Evolutionary conservation across 2,329 filamentous ascomycete genomes (phyloP).

Genomic region (Phialemonium atrogriseum): DNA sequence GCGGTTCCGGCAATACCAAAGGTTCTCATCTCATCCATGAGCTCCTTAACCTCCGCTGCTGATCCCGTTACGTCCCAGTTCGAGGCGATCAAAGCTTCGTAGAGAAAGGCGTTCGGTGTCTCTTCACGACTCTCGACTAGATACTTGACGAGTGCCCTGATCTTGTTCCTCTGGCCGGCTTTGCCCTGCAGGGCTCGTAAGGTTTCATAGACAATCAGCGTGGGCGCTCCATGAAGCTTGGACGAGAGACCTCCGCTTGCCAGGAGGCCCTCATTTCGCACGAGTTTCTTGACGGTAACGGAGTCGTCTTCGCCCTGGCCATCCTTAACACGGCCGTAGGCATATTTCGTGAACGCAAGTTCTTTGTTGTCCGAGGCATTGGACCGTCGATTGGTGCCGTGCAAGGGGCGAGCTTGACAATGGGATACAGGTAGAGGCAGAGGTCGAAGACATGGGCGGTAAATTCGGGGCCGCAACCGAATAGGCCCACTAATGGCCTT

Average conservation of each 20-base stretch:
- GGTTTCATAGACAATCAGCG: conserved; percentile 36
- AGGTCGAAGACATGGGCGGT: too few species aligned
- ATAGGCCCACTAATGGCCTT: conserved; percentile 18
- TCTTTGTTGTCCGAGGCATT: background rate
- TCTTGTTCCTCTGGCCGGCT: conserved; percentile 27
- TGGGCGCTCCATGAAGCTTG: conserved; percentile 13
- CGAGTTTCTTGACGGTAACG: background rate
- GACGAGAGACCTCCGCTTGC: background rate
- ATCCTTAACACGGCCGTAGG: background rate
- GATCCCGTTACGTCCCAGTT: conserved; percentile 64
- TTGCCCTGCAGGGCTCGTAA: conserved; percentile 30
- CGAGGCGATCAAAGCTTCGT: conserved; percentile 65
- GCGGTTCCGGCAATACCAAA: conserved; percentile 55
- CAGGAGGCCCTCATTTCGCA: background rate
- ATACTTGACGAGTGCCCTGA: conserved; percentile 43
- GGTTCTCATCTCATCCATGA: conserved; percentile 66
- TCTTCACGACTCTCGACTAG: conserved; percentile 49
- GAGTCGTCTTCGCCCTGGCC: background rate
- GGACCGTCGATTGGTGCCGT: background rate
- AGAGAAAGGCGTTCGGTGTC: conserved; percentile 50
- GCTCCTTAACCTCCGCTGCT: conserved; percentile 47
- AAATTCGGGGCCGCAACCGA: too few species aligned
- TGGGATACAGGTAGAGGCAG: too few species aligned
- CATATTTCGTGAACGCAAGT: background rate
- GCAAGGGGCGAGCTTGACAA: background rate